These are phyloP conservation scores for Verticillium isaacii DNA, from an alignment of 2,329 filamentous ascomycete genomes.

Conservation along the genomic window DNA sequence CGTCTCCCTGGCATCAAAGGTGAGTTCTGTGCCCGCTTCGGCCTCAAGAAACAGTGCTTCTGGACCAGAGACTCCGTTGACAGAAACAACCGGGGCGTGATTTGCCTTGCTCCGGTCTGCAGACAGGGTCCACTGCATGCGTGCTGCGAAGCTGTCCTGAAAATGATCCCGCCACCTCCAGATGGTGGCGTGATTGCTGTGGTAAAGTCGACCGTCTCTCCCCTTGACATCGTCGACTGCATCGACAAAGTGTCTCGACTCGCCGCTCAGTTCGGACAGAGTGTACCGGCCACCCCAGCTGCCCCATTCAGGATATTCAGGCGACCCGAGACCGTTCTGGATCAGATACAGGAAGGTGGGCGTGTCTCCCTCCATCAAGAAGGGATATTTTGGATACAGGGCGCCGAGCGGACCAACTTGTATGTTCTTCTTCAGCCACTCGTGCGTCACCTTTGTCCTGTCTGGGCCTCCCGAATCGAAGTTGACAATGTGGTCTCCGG, in stretches of 20 bases:
- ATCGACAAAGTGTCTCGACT: constrained; percentile 22
- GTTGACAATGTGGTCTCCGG: constrained; percentile 30
- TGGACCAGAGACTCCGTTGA: constrained; percentile 34
- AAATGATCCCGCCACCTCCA: constrained; percentile 37
- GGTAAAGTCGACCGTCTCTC: constrained; percentile 19
- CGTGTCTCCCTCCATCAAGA: constrained; percentile 48
- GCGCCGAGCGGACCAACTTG: constrained; percentile 40
- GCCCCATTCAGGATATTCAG: constrained; percentile 40
- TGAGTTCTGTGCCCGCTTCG: constrained; percentile 31
- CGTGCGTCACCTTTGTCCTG: constrained; percentile 37
- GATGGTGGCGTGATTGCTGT: constrained; percentile 27
- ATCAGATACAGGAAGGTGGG: constrained; percentile 45
- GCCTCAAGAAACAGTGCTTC: constrained; percentile 31
- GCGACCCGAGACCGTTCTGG: constrained; percentile 40
- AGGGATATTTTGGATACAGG: constrained; percentile 40
- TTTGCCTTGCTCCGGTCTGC: constrained; percentile 26
- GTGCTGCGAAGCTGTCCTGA: constrained; percentile 36
- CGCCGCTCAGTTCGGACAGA: constrained; percentile 18
- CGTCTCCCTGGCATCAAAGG: constrained; percentile 37
- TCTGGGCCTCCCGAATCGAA: constrained; percentile 27
- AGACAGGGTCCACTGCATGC: constrained; percentile 32
- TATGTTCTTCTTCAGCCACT: constrained; percentile 49
- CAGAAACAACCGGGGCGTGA: constrained; percentile 39
- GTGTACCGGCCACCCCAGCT: constrained; percentile 45
- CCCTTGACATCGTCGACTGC: constrained; percentile 20